These are phyloP conservation scores for Eremomyces bilateralis DNA, from an alignment of 495 filamentous ascomycete species.

Conservation along the genomic window DNA sequence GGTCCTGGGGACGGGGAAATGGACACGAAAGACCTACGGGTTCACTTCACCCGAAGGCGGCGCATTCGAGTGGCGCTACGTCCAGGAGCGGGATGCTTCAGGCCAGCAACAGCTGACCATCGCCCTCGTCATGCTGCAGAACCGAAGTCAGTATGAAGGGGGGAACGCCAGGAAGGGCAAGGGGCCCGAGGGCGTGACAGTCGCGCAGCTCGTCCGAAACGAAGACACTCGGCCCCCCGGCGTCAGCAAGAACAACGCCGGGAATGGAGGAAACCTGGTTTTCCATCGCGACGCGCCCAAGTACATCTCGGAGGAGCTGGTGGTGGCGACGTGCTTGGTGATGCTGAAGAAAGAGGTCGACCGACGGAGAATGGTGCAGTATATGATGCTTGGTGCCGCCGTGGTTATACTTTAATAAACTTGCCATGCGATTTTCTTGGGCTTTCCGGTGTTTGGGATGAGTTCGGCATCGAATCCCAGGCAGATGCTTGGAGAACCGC, in stretches of 20 bases:
- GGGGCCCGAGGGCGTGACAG: constrained; percentile 6
- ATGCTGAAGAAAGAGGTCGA: constrained; percentile 41
- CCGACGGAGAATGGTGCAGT: constrained; percentile 25
- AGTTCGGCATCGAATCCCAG: no score
- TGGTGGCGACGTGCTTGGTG: constrained; percentile 28
- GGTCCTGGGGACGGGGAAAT: constrained; percentile 17
- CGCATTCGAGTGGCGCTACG: constrained; percentile 30
- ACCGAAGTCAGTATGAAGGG: no score
- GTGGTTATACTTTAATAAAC: no score
- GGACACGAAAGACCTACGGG: constrained; percentile 18
- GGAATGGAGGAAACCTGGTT: constrained; percentile 30
- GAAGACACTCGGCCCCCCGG: constrained; percentile 23
- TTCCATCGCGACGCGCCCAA: constrained; percentile 9
- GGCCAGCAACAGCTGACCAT: constrained; percentile 6
- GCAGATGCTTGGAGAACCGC: no score
- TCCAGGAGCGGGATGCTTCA: constrained; percentile 8
- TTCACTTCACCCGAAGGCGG: constrained; percentile 21
- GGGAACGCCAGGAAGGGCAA: no score
- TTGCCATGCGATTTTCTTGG: no score
- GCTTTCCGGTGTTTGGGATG: no score
- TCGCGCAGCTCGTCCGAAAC: constrained; percentile 27
- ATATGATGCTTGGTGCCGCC: constrained; percentile 22
- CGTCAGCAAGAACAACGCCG: constrained; percentile 20
- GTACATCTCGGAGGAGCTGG: constrained; percentile 19
- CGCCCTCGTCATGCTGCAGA: no score